Base-by-base conservation (phyloP, 495 filamentous ascomycete species). In the Neurospora terricola region DNA sequence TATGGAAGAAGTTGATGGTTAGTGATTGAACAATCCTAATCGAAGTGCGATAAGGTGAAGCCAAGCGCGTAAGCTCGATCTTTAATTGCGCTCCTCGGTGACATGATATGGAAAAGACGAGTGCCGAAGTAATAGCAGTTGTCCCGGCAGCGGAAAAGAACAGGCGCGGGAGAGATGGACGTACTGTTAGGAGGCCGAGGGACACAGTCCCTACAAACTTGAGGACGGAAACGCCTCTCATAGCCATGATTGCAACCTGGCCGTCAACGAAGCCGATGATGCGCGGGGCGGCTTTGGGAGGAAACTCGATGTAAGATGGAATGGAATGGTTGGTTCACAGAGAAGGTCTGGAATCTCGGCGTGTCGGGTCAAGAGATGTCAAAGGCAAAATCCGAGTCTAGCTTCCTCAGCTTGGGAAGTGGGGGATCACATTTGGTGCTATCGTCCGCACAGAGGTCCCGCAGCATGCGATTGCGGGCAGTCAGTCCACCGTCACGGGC, bases 191-290 rank as follows among this genome's bases (percentile, higher is more conserved):
- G 27, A 97, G 87, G 72, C 94, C 94, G 38, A 97, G 86, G 70
- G 90, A 93, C 72, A 97, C 87, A 36, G 93, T 94, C 77, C 94
- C 94, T 72, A 97, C 90, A 81, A 97, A 97, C 82, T 97, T 97
- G 81, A 90, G 87, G 80, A 91, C 82, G 54, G 92, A 88, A 80
- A 96, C 84, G 77, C 87, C 88, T 71, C 84, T 85, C 73, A 88
- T 86, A 72, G 91, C 85, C 93, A 96, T 96, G 75, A 74, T 84
- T 77, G 75, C 77, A 71, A 76, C 73, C 72, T 48, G 43, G 3
- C 43, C 43, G 43, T 48, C 43, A 59, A 27, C 48, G 48, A 59
- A 48, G 45, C 45, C 45, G n/a, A 48, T 48, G n/a, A 48, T 48
- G 45, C 45, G 45, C 45, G 45, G n/a, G 45, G n/a, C 42, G 9